phyloP scores from a whole-genome alignment of 2,329 filamentous ascomycete species.

The Aspergillus ochraceus region DNA sequence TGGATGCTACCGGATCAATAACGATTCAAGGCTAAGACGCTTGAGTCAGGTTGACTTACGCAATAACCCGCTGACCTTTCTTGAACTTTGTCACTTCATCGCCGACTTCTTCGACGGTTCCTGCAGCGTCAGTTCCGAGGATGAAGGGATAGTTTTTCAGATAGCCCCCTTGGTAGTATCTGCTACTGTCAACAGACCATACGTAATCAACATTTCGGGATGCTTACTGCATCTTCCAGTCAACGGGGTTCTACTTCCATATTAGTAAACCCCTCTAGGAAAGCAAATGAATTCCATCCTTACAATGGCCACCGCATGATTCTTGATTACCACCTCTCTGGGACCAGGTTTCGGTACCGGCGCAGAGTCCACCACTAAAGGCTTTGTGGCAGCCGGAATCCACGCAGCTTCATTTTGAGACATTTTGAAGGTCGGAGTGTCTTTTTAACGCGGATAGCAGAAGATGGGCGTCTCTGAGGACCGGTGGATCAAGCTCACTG shows the following conservation, averaged over 20 bases:
- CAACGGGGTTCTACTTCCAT: background rate
- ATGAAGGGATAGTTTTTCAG: background rate
- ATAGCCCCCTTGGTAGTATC: background rate
- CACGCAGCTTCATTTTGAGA: background rate
- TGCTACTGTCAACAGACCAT: background rate
- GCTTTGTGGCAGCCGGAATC: background rate
- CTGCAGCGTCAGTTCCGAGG: background rate
- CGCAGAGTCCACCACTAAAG: background rate
- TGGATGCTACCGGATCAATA: background rate
- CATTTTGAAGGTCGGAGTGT: background rate
- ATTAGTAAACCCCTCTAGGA: background rate
- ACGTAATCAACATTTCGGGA: background rate
- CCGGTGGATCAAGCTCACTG: background rate
- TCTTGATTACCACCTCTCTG: background rate
- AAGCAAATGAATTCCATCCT: background rate
- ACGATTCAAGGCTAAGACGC: background rate
- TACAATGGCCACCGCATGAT: background rate
- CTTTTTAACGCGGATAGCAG: background rate
- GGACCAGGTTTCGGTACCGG: background rate
- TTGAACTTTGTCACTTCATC: background rate
- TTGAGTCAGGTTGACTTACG: background rate
- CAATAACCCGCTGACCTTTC: background rate
- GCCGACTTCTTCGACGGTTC: background rate
- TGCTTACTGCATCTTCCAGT: background rate
- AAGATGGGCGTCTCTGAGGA: background rate